Evolutionary conservation across 2,329 filamentous ascomycete genomes (phyloP).

Genomic region (Fusarium luffae): DNA sequence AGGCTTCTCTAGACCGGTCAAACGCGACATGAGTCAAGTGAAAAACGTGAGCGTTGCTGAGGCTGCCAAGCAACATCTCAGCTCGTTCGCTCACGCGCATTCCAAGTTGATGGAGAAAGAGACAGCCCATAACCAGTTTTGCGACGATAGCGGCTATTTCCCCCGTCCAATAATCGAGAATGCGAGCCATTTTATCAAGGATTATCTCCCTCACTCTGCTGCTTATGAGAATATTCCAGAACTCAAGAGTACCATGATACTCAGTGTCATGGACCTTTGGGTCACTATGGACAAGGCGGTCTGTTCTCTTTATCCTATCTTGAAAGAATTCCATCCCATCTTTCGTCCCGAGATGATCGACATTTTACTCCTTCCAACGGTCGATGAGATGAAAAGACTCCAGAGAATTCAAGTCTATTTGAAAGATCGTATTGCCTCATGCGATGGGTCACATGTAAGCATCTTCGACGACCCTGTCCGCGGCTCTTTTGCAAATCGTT

Average conservation of each 20-base stretch:
- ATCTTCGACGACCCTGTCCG: conserved; percentile 41
- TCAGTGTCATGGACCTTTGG: conserved; percentile 43
- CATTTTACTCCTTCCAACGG: conserved; percentile 25
- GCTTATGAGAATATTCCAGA: conserved; percentile 31
- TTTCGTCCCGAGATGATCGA: conserved; percentile 42
- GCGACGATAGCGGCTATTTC: background rate
- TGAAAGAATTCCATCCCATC: conserved; percentile 38
- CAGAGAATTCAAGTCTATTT: conserved; percentile 39
- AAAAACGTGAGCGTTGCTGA: conserved; percentile 23
- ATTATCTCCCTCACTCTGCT: conserved; percentile 23
- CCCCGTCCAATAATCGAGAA: background rate
- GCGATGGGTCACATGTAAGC: conserved; percentile 18
- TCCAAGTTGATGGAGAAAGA: conserved; percentile 32
- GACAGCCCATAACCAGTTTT: conserved; percentile 4
- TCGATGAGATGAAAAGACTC: conserved; percentile 34
- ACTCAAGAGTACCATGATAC: conserved; percentile 37
- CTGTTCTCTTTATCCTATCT: conserved; percentile 35
- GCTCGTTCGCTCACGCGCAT: conserved; percentile 23
- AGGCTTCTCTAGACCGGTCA: conserved; percentile 21
- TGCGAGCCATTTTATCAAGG: conserved; percentile 6
- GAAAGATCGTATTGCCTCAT: conserved; percentile 28
- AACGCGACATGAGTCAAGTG: background rate
- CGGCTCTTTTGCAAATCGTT: conserved; percentile 46
- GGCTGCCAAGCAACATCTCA: conserved; percentile 37
- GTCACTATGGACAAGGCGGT: conserved; percentile 34